Conservation (phyloP, 345 rosid species). For the Eutrema japonicum region DNA sequence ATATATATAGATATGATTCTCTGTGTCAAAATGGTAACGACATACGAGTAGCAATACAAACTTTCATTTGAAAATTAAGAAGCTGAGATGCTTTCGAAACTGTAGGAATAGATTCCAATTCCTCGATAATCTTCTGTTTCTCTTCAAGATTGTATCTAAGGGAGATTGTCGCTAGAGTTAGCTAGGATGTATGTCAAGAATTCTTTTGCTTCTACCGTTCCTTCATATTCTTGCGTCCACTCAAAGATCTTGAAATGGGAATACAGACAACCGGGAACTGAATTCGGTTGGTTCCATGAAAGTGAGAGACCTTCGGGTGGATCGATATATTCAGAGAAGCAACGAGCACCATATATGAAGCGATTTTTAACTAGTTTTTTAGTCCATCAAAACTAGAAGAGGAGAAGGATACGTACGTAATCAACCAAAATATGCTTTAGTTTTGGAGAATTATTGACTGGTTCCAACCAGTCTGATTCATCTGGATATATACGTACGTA, state of each 20-base stretch:
- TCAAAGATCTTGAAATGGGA: neutral
- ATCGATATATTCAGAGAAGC: neutral
- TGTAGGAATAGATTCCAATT: neutral
- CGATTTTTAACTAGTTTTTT: neutral
- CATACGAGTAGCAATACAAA: neutral
- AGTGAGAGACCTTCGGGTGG: neutral
- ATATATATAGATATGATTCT: neutral
- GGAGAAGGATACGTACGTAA: neutral
- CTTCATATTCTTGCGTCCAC: neutral
- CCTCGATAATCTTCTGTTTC: neutral
- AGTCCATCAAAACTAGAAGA: neutral
- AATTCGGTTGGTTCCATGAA: neutral
- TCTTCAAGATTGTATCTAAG: neutral
- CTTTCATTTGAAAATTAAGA: neutral
- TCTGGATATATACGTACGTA: neutral
- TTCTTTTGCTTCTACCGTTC: neutral
- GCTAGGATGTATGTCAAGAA: slow-evolving; percentile 1
- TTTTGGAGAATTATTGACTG: neutral
- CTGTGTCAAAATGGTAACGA: neutral
- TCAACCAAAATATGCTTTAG: neutral
- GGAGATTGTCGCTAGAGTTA: slow-evolving; percentile 3
- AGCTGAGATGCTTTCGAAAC: neutral
- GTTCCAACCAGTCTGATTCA: slow-evolving; percentile 1
- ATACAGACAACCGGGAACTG: neutral
- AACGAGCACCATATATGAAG: neutral